Percentiles rank a stretch among this genome's conserved stretches.
Evolutionary conservation across 305 asterid genomes (phyloP).

Genomic region (Solanum hybrid): DNA sequence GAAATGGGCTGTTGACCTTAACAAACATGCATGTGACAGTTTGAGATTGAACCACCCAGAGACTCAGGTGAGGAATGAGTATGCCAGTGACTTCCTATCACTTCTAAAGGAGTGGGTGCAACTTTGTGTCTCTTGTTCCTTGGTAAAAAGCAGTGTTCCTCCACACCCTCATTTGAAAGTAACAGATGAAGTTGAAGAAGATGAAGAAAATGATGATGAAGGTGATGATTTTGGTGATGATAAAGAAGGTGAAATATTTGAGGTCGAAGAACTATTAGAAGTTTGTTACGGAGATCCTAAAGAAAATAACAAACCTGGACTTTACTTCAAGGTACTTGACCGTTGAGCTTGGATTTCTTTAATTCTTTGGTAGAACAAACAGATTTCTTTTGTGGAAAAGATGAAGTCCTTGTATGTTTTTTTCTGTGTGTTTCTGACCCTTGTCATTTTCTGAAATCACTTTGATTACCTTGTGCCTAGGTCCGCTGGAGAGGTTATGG

Average conservation of each 20-base stretch:
- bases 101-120: slow-evolving; percentile 60
- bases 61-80: slow-evolving; percentile 66
- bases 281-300: slow-evolving; percentile 68
- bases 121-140: slow-evolving; percentile 34
- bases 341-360: not conserved
- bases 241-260: slow-evolving; percentile 24
- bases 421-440: not conserved
- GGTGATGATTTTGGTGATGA: slow-evolving; percentile 9
- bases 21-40: slow-evolving; percentile 59
- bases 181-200: slow-evolving; percentile 17
- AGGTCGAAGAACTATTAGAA: slow-evolving; percentile 44
- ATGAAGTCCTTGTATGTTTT: not conserved
- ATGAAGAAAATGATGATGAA: slow-evolving; percentile 17
- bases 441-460: not conserved
- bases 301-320: slow-evolving; percentile 29
- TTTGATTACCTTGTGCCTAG: slow-evolving; percentile 15
- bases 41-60: slow-evolving; percentile 71
- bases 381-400: not conserved
- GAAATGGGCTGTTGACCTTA: slow-evolving; percentile 84
- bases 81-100: slow-evolving; percentile 47
- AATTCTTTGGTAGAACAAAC: not conserved
- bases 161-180: slow-evolving; percentile 18
- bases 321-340: slow-evolving; percentile 54
- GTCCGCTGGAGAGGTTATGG: slow-evolving; percentile 83
- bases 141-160: not conserved